Percentiles rank a stretch among this genome's conserved stretches.
These are phyloP conservation scores for Candida methanosorbosa DNA, from an alignment of 805 yeast species.

Conservation along the genomic window DNA sequence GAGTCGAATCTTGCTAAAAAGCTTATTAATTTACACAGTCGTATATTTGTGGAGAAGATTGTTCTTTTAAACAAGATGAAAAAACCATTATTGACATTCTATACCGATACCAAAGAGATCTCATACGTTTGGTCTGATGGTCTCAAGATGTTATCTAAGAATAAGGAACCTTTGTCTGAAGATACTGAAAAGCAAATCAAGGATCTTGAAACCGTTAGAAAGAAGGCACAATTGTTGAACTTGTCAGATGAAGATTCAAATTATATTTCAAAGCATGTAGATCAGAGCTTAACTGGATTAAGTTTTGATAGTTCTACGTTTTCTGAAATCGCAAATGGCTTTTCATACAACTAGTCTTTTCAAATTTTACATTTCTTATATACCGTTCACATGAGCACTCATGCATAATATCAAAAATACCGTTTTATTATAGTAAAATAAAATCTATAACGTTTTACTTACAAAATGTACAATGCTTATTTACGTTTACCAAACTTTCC, in stretches of 20 bases:
- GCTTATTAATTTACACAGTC: neutral
- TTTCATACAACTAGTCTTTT: neutral
- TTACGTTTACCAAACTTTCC: too few species aligned
- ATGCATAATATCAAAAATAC: too few species aligned
- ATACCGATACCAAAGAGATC: conserved; percentile 59
- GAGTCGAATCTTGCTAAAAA: neutral
- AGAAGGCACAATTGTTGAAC: conserved; percentile 39
- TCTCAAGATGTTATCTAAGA: conserved; percentile 39
- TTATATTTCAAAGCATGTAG: neutral
- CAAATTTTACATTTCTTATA: too few species aligned
- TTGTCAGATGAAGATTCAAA: conserved; percentile 22
- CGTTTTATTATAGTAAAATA: too few species aligned
- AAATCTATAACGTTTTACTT: too few species aligned
- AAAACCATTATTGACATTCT: conserved; percentile 45
- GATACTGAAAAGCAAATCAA: conserved; percentile 37
- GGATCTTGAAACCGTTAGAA: conserved; percentile 35
- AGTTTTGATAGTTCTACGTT: neutral
- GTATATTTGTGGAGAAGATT: conserved; percentile 45
- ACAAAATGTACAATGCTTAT: too few species aligned
- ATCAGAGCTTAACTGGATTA: neutral
- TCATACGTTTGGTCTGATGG: conserved; percentile 78
- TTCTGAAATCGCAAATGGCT: neutral
- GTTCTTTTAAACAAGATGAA: conserved; percentile 34
- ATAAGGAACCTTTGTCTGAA: conserved; percentile 27
- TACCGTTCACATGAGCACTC: too few species aligned